Conservation (phyloP, 2,329 filamentous ascomycete species). For the Cladobotryum mycophilum region DNA sequence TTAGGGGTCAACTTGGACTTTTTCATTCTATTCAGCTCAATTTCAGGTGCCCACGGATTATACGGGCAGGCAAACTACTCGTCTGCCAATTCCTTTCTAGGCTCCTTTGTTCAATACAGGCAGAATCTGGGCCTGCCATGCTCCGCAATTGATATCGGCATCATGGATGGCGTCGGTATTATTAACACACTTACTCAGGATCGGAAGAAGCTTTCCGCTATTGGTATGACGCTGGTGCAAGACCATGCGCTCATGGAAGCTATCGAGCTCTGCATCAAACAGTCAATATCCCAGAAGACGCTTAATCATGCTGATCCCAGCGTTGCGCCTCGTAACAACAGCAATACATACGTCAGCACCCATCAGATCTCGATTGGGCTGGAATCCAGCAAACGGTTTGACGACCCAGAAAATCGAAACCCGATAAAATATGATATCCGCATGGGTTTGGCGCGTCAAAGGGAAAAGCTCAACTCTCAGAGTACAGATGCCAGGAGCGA, state of each 20-base stretch:
- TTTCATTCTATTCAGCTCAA: slow-evolving; percentile 28
- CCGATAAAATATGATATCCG: no score
- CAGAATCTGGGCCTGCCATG: slow-evolving; percentile 13
- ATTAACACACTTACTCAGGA: neutral
- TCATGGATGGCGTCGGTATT: slow-evolving; percentile 29
- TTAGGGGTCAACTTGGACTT: slow-evolving; percentile 21
- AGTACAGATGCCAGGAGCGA: no score
- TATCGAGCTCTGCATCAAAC: neutral
- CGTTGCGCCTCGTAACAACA: neutral
- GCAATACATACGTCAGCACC: neutral
- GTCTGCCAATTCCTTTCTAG: slow-evolving; percentile 34
- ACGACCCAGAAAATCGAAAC: neutral
- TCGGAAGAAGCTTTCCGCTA: neutral
- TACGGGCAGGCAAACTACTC: slow-evolving; percentile 32
- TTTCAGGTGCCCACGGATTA: slow-evolving; percentile 25
- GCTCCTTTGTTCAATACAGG: slow-evolving; percentile 30
- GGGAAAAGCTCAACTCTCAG: no score
- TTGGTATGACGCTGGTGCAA: slow-evolving; percentile 8
- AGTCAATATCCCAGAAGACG: neutral
- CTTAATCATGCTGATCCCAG: no score
- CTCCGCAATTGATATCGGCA: slow-evolving; percentile 29
- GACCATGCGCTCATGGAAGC: slow-evolving; percentile 16
- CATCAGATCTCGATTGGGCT: slow-evolving; percentile 8
- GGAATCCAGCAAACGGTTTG: slow-evolving; percentile 4
- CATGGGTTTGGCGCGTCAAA: no score